phyloP scores from a whole-genome alignment of 1,284 basidiomycete species.

The Melanopsichium pennsylvanicum region DNA sequence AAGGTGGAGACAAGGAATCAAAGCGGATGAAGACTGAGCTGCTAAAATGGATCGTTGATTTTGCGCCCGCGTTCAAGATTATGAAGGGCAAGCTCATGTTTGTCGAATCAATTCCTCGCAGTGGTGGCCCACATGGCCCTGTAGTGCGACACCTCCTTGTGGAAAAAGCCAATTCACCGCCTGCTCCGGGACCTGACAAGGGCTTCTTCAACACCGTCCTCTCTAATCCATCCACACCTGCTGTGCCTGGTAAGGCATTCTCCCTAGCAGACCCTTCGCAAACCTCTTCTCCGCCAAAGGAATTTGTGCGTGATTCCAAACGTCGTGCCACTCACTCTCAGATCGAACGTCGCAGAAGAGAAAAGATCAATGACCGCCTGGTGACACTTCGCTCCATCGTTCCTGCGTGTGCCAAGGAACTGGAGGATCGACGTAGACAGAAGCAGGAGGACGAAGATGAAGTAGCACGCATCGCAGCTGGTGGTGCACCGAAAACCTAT shows the following conservation, averaged over 20 bases:
- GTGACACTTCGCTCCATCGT: slow-evolving; percentile 58
- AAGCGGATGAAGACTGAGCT: slow-evolving; percentile 43
- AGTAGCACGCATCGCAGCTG: slow-evolving; percentile 39
- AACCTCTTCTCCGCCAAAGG: slow-evolving; percentile 21
- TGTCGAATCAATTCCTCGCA: slow-evolving; percentile 33
- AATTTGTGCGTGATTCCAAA: slow-evolving; percentile 47
- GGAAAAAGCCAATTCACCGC: slow-evolving; percentile 28
- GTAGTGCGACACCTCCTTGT: slow-evolving; percentile 16
- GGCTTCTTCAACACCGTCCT: slow-evolving; percentile 49
- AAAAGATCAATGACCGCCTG: slow-evolving; percentile 66
- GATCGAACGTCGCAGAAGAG: slow-evolving; percentile 62
- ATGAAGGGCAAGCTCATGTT: slow-evolving; percentile 41
- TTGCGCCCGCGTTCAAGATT: slow-evolving; percentile 26
- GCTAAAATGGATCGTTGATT: slow-evolving; percentile 26
- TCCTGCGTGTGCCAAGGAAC: slow-evolving; percentile 58
- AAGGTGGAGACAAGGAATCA: slow-evolving; percentile 42
- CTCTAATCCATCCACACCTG: slow-evolving; percentile 11
- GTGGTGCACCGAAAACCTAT: slow-evolving; percentile 37
- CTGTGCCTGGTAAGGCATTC: slow-evolving; percentile 8
- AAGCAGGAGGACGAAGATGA: slow-evolving; percentile 51
- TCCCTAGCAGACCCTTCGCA: neutral
- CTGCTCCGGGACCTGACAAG: slow-evolving; percentile 19
- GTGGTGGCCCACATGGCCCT: neutral
- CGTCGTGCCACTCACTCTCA: slow-evolving; percentile 60
- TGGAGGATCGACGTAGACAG: slow-evolving; percentile 47